These are phyloP conservation scores for Saccharata proteae DNA, from an alignment of 2,329 filamentous ascomycete genomes.

Conservation along the genomic window DNA sequence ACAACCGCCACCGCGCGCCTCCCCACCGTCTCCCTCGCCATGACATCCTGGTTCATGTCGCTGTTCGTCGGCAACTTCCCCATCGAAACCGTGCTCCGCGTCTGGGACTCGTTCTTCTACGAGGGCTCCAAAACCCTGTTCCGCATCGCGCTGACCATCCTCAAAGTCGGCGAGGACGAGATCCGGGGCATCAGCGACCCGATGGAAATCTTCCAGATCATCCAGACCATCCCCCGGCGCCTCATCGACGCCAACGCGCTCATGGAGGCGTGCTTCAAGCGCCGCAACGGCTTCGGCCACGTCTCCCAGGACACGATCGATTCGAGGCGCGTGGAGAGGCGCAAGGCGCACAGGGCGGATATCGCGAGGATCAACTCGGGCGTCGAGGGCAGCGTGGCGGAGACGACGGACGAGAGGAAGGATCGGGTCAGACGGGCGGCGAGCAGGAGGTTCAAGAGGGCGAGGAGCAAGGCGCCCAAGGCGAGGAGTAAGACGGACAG, in stretches of 20 bases:
- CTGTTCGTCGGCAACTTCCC: slow-evolving; percentile 88
- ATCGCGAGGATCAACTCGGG: slow-evolving; percentile 9
- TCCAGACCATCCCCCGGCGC: slow-evolving; percentile 72
- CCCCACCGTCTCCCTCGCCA: slow-evolving; percentile 82
- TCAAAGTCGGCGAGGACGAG: slow-evolving; percentile 74
- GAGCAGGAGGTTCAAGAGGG: slow-evolving; percentile 6
- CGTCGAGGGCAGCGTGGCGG: slow-evolving; percentile 2
- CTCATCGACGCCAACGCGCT: slow-evolving; percentile 72
- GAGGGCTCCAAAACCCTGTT: slow-evolving; percentile 91
- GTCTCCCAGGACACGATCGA: slow-evolving; percentile 76
- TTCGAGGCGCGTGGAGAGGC: slow-evolving; percentile 55
- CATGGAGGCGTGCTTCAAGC: slow-evolving; percentile 71
- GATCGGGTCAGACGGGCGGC: slow-evolving; percentile 5
- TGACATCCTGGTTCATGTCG: slow-evolving; percentile 97
- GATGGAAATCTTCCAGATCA: slow-evolving; percentile 92
- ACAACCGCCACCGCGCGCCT: slow-evolving; percentile 39
- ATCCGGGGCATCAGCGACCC: slow-evolving; percentile 71
- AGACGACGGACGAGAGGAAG: not conserved
- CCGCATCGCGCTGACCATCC: slow-evolving; percentile 78
- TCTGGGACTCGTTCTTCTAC: slow-evolving; percentile 95
- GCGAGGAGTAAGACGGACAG: no score
- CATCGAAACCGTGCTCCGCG: slow-evolving; percentile 79
- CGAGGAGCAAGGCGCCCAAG: no score
- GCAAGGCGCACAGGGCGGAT: slow-evolving; percentile 8
- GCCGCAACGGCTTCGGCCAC: slow-evolving; percentile 68